Evolutionary conservation across 148 eudicot species (phyloP), one percentile per base, ranked within the genome.

Genomic region (Nepenthes gracilis): DNA sequence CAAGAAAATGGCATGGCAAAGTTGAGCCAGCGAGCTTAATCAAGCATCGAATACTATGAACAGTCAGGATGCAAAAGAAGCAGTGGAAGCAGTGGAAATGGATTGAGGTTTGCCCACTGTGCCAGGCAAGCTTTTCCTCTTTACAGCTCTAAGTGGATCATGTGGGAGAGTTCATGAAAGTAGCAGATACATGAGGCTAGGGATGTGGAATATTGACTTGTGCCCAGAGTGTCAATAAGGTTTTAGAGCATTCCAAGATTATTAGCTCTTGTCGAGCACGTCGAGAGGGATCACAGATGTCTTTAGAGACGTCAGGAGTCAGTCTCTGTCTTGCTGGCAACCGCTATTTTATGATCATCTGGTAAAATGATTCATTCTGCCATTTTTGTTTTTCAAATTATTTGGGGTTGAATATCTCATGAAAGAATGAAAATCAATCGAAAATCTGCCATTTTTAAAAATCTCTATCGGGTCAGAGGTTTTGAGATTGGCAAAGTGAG

Each of bases 221-320:
- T 92, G 98, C 77, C 96, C 97, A 1, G 85, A 78, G 61, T 87
- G 96, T 61, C 85, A 84, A 57, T 83, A 58, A 75, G 97, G 97
- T 47, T 91, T 91, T 64, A 78, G 83, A 33, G 96, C n/a, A 85
- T 74, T 85, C 97, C 0, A 90, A n/a, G n/a, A n/a, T n/a, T n/a
- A n/a, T n/a, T 87, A 48, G 70, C 80, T 33, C 83, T 91, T 45
- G 97, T 91, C 35, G 83, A 87, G 72, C 97, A 91, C 69, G 80
- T 91, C 11, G 97, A 91, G 78, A 87, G 66, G 72, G 96, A 87
- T 32, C 96, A 91, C 67, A 71, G 77, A 35, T 5, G 53, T 49
- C 4, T 5, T 49, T 49, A 5, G 11, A 49, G 12, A 12, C 4
- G 53, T n/a, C n/a, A n/a, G n/a, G n/a, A n/a, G n/a, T n/a, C n/a